A percentile compares a stretch with the other conserved stretches of the same genome.
Conservation (phyloP, 371 early-diverging fungal genomes). For the Mucor irregularis region DNA sequence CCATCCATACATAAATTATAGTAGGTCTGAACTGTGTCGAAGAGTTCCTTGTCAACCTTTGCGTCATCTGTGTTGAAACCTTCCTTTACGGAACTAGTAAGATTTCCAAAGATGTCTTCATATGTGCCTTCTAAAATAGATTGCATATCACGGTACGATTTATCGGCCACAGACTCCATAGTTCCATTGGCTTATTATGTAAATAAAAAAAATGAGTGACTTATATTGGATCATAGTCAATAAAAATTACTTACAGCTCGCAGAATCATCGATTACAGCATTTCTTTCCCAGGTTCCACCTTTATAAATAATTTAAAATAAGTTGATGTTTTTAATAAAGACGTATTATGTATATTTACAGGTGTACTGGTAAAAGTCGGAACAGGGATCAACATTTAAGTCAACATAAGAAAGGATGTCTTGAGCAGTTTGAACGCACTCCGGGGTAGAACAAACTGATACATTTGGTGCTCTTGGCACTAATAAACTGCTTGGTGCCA, state of each 20-base stretch:
- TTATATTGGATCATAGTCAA: no score
- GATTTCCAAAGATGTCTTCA: slow-evolving; percentile 22
- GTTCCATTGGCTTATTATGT: slow-evolving; percentile 31
- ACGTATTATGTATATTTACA: no score
- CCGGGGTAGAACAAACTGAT: slow-evolving; percentile 37
- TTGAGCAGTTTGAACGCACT: slow-evolving; percentile 45
- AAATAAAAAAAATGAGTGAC: no score
- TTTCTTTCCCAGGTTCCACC: slow-evolving; percentile 51
- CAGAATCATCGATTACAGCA: slow-evolving; percentile 42
- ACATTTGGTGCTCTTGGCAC: neutral
- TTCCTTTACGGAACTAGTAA: slow-evolving; percentile 1
- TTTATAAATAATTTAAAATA: slow-evolving; percentile 5
- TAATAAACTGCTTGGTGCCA: neutral
- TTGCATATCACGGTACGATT: slow-evolving; percentile 27
- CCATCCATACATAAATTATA: slow-evolving; percentile 58
- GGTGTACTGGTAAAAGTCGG: slow-evolving; percentile 52
- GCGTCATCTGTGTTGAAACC: slow-evolving; percentile 8
- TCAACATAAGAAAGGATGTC: slow-evolving; percentile 26
- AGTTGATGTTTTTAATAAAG: neutral
- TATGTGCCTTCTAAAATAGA: slow-evolving; percentile 19
- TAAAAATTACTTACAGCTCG: slow-evolving; percentile 22
- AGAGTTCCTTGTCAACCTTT: slow-evolving; percentile 35
- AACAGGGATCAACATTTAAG: slow-evolving; percentile 41
- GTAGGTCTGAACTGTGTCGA: slow-evolving; percentile 45
- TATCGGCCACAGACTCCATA: slow-evolving; percentile 27